Base-by-base conservation (phyloP, 192 early-diverging fungal genomes). In the Coemansia guatemalensis region DNA sequence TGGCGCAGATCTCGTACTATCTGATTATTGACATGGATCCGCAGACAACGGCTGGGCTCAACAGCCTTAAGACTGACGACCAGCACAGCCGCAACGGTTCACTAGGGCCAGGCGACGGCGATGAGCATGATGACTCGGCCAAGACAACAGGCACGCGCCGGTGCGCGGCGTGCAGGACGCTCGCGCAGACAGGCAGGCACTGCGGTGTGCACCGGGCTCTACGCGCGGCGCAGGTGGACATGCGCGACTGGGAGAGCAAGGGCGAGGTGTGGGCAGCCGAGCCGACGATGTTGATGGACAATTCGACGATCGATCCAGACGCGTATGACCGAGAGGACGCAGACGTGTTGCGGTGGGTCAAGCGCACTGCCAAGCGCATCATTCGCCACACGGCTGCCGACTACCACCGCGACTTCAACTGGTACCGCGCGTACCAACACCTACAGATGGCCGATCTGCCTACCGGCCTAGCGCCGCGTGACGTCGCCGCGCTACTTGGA, bases 221-320 rank as follows among this genome's bases (percentile, higher is more conserved):
- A n/a, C 33, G 53, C 22, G 56, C 59, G n/a, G 60, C 71, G 17
- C 66, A 59, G 24, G 64, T 75, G 6, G 78, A 81, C 56, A 81
- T 81, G 78, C 78, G 78, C 20, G 78, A 81, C 64, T 81, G 78
- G 78, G 78, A 75, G 59, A 81, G 64, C 67, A 68, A 66, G 53
- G 78, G 78, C 51, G 63, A 75, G 26, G 78, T 81, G 63, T 81
- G 78, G 78, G 69, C 69, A 17, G 66, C 32, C 39, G 69, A 73
- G 53, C 78, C 78, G 8, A 69, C 73, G 25, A 81, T 81, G 62
- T 48, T 81, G 44, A 81, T 81, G 73, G 78, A 81, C 53, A 49
- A 60, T 1, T 67, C 73, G 8, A 64, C 66, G 8, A 65, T 81
- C 5, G 73, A 81, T 20, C 78, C 78, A 0, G 73, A 81, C 23